phyloP scores from a whole-genome alignment of 768 basidiomycete genomes.

The Neoboletus brunneissimus region DNA sequence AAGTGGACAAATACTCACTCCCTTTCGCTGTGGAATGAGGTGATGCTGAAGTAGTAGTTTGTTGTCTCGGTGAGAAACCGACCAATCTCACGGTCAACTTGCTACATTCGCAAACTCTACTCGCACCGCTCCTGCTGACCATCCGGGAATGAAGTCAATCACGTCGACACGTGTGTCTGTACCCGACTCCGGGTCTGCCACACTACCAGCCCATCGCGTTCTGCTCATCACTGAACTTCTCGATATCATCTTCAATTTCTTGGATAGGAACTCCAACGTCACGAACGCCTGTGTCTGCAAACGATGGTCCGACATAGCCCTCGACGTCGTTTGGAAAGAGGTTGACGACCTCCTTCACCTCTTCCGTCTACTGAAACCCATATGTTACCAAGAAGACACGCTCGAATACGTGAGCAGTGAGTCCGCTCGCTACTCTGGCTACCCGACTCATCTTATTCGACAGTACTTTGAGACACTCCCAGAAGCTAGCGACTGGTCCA shows the following conservation, averaged over 20 bases:
- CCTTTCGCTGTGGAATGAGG: background rate
- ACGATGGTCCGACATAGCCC: constrained; percentile 54
- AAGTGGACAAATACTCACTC: background rate
- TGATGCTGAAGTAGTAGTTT: background rate
- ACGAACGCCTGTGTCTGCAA: constrained; percentile 55
- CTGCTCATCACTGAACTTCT: constrained; percentile 58
- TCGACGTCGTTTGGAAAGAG: constrained; percentile 58
- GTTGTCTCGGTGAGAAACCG: background rate
- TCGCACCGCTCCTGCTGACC: background rate
- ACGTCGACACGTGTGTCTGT: background rate
- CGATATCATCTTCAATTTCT: constrained; percentile 50
- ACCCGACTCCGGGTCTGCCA: background rate
- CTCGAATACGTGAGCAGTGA: constrained; percentile 23
- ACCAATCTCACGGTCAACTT: background rate
- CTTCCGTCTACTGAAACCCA: constrained; percentile 49
- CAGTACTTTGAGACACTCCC: constrained; percentile 44
- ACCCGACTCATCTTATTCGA: background rate
- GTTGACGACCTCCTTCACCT: constrained; percentile 45
- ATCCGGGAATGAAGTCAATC: background rate
- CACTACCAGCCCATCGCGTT: constrained; percentile 28
- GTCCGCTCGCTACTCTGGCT: background rate
- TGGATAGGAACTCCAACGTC: constrained; percentile 41
- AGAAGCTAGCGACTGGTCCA: constrained; percentile 50
- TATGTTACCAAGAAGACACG: constrained; percentile 23
- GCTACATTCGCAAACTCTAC: too few relatives aligned